A percentile compares a stretch with the other conserved stretches of the same genome.
These are phyloP conservation scores for Viola pubescens DNA, from an alignment of 441 rosid species.

Conservation along the genomic window DNA sequence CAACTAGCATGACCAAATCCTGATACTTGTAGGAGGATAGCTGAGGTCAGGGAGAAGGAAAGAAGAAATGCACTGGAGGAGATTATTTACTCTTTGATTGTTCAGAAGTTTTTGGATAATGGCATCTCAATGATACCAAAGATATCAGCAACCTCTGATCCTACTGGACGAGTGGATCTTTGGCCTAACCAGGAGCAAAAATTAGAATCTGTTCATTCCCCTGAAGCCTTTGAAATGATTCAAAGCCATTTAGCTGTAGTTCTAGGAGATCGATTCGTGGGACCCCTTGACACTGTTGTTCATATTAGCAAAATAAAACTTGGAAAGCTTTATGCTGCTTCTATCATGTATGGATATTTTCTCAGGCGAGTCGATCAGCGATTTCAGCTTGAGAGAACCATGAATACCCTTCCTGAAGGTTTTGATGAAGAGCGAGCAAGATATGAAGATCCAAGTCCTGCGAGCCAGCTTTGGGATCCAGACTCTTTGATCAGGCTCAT, in stretches of 20 bases:
- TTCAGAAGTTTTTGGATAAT: conserved; percentile 57
- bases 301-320: conserved; percentile 84
- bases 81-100: conserved; percentile 75
- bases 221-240: conserved; percentile 91
- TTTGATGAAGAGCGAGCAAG: conserved; percentile 34
- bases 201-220: conserved; percentile 72
- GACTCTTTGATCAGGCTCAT: conserved; percentile 55
- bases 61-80: conserved; percentile 56
- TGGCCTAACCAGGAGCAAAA: conserved; percentile 94
- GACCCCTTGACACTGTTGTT: conserved; percentile 55
- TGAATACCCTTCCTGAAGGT: conserved; percentile 71
- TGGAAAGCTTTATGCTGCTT: conserved; percentile 87
- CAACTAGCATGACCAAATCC: neutral
- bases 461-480: conserved; percentile 58
- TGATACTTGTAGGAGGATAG: conserved; percentile 56
- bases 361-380: conserved; percentile 83
- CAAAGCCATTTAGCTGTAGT: conserved; percentile 70
- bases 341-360: conserved; percentile 82
- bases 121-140: conserved; percentile 68
- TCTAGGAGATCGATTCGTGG: conserved; percentile 62
- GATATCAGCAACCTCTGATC: conserved; percentile 59
- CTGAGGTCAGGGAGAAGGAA: conserved; percentile 76
- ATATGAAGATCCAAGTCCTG: conserved; percentile 38
- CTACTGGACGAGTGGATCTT: conserved; percentile 65
- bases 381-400: conserved; percentile 74